Conservation (phyloP, 2,329 filamentous ascomycete species). For the Aspergillus sp. region DNA sequence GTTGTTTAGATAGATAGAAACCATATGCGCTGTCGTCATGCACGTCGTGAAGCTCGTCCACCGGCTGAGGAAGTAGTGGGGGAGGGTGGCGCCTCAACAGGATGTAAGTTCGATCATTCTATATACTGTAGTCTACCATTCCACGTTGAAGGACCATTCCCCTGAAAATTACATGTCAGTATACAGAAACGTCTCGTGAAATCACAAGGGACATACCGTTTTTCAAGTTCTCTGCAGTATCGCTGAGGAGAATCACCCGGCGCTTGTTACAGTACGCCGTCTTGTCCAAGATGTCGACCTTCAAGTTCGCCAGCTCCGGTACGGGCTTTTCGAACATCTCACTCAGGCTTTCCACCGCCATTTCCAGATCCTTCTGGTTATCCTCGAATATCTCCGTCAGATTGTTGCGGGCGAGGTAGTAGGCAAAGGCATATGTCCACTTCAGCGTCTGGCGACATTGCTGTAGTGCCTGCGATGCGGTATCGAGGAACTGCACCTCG, state of each 20-base stretch:
- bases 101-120: slow-evolving; percentile 20
- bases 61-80: neutral
- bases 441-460: slow-evolving; percentile 98
- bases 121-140: slow-evolving; percentile 36
- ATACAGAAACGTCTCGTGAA: neutral
- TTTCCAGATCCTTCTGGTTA: slow-evolving; percentile 96
- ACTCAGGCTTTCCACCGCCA: slow-evolving; percentile 95
- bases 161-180: slow-evolving; percentile 28
- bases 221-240: slow-evolving; percentile 89
- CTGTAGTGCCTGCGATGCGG: slow-evolving; percentile 89
- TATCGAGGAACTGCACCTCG: slow-evolving; percentile 94
- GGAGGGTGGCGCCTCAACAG: neutral
- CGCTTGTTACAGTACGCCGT: slow-evolving; percentile 95
- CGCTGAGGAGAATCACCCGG: slow-evolving; percentile 82
- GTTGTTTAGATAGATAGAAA: slow-evolving; percentile 1
- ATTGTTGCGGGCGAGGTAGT: slow-evolving; percentile 95
- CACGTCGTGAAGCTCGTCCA: slow-evolving; percentile 28
- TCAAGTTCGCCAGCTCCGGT: slow-evolving; percentile 78
- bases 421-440: slow-evolving; percentile 99
- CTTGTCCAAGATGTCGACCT: slow-evolving; percentile 98
- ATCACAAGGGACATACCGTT: slow-evolving; percentile 59
- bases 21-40: slow-evolving; percentile 26
- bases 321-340: slow-evolving; percentile 99
- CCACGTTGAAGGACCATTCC: slow-evolving; percentile 50
- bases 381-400: slow-evolving; percentile 97